Evolutionary conservation across 306 rosid genomes (phyloP).

Genomic region (Hippophae gyantsensis): DNA sequence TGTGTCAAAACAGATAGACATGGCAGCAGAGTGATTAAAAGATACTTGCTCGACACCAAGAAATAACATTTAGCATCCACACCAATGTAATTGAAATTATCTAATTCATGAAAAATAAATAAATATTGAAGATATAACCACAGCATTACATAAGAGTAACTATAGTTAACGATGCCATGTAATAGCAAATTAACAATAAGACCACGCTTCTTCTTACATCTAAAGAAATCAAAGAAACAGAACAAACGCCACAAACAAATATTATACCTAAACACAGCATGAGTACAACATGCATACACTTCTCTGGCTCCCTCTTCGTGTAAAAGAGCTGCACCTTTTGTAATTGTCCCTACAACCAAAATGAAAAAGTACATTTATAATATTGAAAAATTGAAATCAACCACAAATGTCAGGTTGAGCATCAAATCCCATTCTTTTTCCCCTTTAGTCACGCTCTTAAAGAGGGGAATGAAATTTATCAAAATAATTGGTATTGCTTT

Average conservation of each 20-base stretch:
- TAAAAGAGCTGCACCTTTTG: slow-evolving; percentile 86
- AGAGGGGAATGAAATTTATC: no score
- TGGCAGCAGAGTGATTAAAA: no score
- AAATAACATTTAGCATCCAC: no score
- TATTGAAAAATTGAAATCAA: no score
- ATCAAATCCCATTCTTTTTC: no score
- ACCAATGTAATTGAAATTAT: no score
- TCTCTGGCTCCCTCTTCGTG: slow-evolving; percentile 97
- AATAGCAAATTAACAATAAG: not conserved
- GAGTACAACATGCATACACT: slow-evolving; percentile 95
- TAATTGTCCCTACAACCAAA: slow-evolving; percentile 57
- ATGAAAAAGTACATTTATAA: not conserved
- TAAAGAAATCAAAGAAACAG: not conserved
- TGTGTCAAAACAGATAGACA: no score
- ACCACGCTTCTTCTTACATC: not conserved
- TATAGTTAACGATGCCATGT: no score
- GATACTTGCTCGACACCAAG: no score
- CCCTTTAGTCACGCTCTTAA: no score
- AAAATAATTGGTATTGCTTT: slow-evolving; percentile 9
- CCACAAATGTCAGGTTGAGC: no score
- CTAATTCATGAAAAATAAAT: not conserved
- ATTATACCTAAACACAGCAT: slow-evolving; percentile 83
- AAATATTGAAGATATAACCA: not conserved
- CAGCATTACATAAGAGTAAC: not conserved
- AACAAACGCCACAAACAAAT: not conserved